Evolutionary conservation across 768 basidiomycete genomes (phyloP), one percentile per base, ranked within the genome.

Genomic region (Tylopilus felleus): DNA sequence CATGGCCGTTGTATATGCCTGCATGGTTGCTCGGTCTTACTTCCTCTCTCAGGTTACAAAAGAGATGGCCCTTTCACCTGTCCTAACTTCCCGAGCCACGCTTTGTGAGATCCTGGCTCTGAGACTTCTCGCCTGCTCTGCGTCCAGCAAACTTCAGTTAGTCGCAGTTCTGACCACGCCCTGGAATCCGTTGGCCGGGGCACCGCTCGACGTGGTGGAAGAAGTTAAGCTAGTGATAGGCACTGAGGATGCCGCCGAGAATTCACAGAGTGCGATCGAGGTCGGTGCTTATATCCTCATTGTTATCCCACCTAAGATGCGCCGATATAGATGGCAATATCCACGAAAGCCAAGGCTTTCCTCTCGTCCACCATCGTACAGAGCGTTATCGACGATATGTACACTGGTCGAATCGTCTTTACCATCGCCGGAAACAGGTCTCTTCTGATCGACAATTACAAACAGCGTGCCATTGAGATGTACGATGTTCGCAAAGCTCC

Each of bases 401-500:
- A 94, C 69, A 75, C 81, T 4, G 96, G 89, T n/a, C 78, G 81
- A 8, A 81, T 91, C 31, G 77, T 89, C 16, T 87, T 88, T 57
- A 81, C 85, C 10, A 71, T 80, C 50, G 68, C 80, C 6, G 76
- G 81, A 8, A 80, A 73, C 45, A 84, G 86, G 23, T 88, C 93
- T 2, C 80, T 98, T 47, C 77, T 98, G 8, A 85, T 88, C 17
- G 96, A 98, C 69, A 90, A 91, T 64, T 98, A 98, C 74, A 93
- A 90, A 71, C 82, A 80, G 29, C 80, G 80, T 39, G 81, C 81
- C 17, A 90, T 88, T 58, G 83, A 86, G 61, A 75, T 86, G 29
- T 93, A 93, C 67, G 78, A 91, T 62, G 74, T 77, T 35, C 77
- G 80, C 23, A 78, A 74, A 17, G 82, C 83, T 1, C 85, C 88